Conservation (phyloP, 768 basidiomycete genomes). For the Boletus reticuloceps region DNA sequence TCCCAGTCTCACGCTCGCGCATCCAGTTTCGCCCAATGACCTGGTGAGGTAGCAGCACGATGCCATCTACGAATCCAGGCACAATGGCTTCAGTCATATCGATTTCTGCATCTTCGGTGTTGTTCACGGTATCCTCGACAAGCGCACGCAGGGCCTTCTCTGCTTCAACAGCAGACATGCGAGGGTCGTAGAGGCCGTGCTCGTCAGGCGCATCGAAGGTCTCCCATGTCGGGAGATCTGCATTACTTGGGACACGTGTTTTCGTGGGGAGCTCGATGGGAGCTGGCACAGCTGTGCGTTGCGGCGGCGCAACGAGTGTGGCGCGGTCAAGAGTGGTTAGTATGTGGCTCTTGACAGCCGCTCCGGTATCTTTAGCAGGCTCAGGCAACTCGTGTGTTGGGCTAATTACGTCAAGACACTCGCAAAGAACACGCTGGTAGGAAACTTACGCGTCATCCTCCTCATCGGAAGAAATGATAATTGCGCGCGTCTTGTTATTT, state of each 20-base stretch:
- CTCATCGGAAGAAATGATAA: constrained; percentile 35
- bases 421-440: not conserved
- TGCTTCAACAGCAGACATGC: constrained; percentile 53
- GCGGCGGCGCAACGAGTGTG: constrained; percentile 5
- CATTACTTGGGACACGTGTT: constrained; percentile 13
- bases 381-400: constrained; percentile 1
- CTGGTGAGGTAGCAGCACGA: constrained; percentile 83
- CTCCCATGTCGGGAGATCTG: constrained; percentile 23
- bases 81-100: constrained; percentile 69
- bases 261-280: constrained; percentile 30
- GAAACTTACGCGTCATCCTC: constrained; percentile 16
- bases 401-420: constrained; percentile 8
- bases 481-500: constrained; percentile 5
- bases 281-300: constrained; percentile 28
- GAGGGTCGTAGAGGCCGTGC: constrained; percentile 26
- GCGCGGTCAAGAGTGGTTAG: constrained; percentile 27
- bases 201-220: constrained; percentile 31
- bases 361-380: not conserved
- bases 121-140: constrained; percentile 61
- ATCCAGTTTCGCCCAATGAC: constrained; percentile 87
- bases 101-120: constrained; percentile 45
- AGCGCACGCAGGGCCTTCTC: constrained; percentile 78
- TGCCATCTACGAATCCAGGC: constrained; percentile 69
- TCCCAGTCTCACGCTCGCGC: constrained; percentile 74
- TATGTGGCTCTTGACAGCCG: constrained; percentile 13